Conservation (phyloP, 2,329 filamentous ascomycete genomes). For the Phoma sp. region DNA sequence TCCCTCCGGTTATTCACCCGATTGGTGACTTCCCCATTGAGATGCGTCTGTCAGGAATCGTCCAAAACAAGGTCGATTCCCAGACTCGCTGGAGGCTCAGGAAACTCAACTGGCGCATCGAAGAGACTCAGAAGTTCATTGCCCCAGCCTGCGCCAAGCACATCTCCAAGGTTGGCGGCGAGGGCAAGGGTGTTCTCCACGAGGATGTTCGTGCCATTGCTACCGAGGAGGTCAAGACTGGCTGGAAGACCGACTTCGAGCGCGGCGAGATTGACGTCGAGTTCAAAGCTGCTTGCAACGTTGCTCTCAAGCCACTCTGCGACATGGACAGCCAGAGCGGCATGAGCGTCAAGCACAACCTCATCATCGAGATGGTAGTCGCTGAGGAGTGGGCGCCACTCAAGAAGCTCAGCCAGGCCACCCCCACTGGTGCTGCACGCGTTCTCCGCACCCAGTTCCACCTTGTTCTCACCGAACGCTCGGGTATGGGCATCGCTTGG, state of each 20-base stretch:
- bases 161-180: conserved; percentile 67
- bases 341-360: conserved; percentile 80
- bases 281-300: conserved; percentile 71
- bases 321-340: conserved; percentile 78
- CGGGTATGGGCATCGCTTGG: conserved; percentile 91
- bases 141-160: conserved; percentile 84
- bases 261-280: conserved; percentile 82
- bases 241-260: conserved; percentile 86
- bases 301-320: conserved; percentile 72
- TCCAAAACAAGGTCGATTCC: conserved; percentile 70
- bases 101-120: conserved; percentile 91
- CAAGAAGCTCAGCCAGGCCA: conserved; percentile 75
- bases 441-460: conserved; percentile 93
- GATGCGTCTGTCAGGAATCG: conserved; percentile 85
- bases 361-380: conserved; percentile 93
- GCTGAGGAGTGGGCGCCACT: conserved; percentile 82
- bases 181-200: conserved; percentile 75
- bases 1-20: conserved; percentile 84
- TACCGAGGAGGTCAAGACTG: conserved; percentile 79
- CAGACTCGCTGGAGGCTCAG: conserved; percentile 88
- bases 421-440: conserved; percentile 87
- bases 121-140: conserved; percentile 82
- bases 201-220: conserved; percentile 80
- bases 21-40: conserved; percentile 81
- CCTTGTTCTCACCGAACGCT: conserved; percentile 80